Evolutionary conservation across 2,329 filamentous ascomycete genomes (phyloP), one percentile per base, ranked within the genome.

Genomic region (Epichloe typhina): DNA sequence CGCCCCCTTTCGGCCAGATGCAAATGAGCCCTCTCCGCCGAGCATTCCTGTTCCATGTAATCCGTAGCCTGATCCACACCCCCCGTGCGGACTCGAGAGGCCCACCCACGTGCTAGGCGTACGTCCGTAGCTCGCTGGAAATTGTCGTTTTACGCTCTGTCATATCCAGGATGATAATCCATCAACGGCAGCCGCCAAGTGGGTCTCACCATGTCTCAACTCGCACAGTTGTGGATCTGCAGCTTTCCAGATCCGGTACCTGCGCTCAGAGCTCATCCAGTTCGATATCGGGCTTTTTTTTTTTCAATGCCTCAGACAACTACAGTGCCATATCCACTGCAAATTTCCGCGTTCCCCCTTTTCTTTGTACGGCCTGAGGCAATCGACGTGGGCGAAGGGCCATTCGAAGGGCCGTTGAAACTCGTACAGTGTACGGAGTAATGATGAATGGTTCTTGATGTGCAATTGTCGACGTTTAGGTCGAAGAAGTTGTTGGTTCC

Each of bases 261-360:
- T 53, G 53, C 49, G 50, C 47, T 48, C 50, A 47, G 46, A 53
- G 39, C 49, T 50, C 53, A 57, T 55, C 53, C 47, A 17, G 33
- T 42, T 45, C 17, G 44, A 45, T 52, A 52, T 52, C 52, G 48
- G 38, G 46, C 33, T 39, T 42, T 51, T 47, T 37, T 37, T 51
- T 49, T 46, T 46, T 41, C 15, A 39, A 46, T 58, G 57, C 56
- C 56, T 58, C 53, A 57, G 57, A 58, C 57, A 56, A 52, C 57
- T 48, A 40, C 36, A 39, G 31, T 26, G 44, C 35, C 43, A 48
- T 49, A 45, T 49, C 50, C 47, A 53, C 31, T 40, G 47, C 43
- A 46, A 54, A 41, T 52, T 55, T 54, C 52, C 44, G 26, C 41
- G 43, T 44, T 17, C 50, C 26, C 47, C 47, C 26, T 40, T 44